Conservation (phyloP, 805 yeast species). For the Spencermartinsiella europaea region DNA sequence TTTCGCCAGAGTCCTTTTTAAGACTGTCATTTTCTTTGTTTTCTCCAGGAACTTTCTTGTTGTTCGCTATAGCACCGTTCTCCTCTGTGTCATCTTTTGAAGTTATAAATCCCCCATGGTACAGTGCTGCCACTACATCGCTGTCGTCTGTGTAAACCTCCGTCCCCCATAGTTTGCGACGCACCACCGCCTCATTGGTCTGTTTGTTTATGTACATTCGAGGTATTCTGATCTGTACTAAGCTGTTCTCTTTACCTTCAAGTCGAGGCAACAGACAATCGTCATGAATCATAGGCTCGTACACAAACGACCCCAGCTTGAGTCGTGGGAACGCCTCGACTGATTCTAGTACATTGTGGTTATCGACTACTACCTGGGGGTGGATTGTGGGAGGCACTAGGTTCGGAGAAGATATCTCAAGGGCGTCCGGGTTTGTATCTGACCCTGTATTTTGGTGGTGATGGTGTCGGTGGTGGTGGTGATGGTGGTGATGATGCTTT, state of each 20-base stretch:
- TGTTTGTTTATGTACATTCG: slow-evolving; percentile 36
- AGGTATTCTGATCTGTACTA: slow-evolving; percentile 57
- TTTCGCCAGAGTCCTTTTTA: not conserved
- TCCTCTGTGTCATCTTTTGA: not conserved
- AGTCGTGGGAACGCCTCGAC: slow-evolving; percentile 41
- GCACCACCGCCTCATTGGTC: slow-evolving; percentile 37
- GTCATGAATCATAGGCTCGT: slow-evolving; percentile 28
- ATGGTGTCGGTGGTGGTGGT: slow-evolving; percentile 25
- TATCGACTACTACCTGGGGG: slow-evolving; percentile 33
- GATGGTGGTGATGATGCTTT: slow-evolving; percentile 27
- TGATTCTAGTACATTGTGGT: slow-evolving; percentile 36
- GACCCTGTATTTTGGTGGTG: slow-evolving; percentile 17
- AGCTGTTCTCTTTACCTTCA: slow-evolving; percentile 31
- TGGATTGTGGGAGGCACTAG: slow-evolving; percentile 20
- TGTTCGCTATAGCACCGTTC: slow-evolving; percentile 1
- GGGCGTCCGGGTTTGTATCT: not conserved
- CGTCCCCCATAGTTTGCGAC: slow-evolving; percentile 79
- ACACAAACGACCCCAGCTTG: slow-evolving; percentile 52
- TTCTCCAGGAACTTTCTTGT: slow-evolving; percentile 2
- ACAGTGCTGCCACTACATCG: slow-evolving; percentile 67
- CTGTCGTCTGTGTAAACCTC: slow-evolving; percentile 94
- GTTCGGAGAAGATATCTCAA: not conserved
- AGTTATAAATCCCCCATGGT: slow-evolving; percentile 66
- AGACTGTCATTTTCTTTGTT: not conserved
- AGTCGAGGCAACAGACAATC: slow-evolving; percentile 22